Evolutionary conservation across 2,329 filamentous ascomycete genomes (phyloP).

Genomic region (Phaeophleospora eucalypticola): DNA sequence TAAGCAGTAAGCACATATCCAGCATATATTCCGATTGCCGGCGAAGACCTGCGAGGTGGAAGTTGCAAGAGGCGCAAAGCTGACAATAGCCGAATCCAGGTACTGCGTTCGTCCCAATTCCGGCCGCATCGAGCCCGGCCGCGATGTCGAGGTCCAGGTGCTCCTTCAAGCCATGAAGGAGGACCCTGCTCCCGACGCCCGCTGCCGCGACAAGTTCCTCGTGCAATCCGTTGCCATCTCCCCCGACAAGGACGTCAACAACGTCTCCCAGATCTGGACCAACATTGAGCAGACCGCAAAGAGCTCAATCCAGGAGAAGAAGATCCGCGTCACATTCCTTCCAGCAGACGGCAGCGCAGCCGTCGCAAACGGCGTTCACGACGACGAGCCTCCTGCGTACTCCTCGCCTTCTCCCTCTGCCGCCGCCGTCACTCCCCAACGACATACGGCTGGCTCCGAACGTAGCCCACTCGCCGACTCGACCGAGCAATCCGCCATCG

Average conservation of each 20-base stretch:
- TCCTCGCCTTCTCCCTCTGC: conserved; percentile 53
- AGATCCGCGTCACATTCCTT: conserved; percentile 89
- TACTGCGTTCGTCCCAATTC: conserved; percentile 98
- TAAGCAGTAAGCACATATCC: conserved; percentile 77
- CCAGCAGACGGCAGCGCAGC: conserved; percentile 51
- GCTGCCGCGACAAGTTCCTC: conserved; percentile 96
- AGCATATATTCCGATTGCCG: background rate
- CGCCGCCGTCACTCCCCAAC: conserved; percentile 47
- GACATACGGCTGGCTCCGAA: conserved; percentile 39
- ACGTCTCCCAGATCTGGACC: conserved; percentile 75
- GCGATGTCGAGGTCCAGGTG: conserved; percentile 92
- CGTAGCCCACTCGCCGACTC: conserved; percentile 23
- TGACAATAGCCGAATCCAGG: conserved; percentile 46
- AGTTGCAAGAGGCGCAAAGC: background rate
- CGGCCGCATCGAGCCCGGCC: conserved; percentile 85
- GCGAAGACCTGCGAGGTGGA: too few species aligned
- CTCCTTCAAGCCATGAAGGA: conserved; percentile 97
- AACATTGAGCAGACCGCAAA: conserved; percentile 71
- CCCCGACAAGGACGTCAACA: conserved; percentile 76
- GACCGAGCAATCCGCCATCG: conserved; percentile 17
- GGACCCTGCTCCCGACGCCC: conserved; percentile 78
- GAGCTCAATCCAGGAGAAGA: conserved; percentile 78
- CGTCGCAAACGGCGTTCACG: conserved; percentile 28
- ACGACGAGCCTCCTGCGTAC: conserved; percentile 50
- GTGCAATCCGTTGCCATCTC: conserved; percentile 87